Base-by-base conservation (phyloP, 768 basidiomycete species). In the Russula griseocarnosa region DNA sequence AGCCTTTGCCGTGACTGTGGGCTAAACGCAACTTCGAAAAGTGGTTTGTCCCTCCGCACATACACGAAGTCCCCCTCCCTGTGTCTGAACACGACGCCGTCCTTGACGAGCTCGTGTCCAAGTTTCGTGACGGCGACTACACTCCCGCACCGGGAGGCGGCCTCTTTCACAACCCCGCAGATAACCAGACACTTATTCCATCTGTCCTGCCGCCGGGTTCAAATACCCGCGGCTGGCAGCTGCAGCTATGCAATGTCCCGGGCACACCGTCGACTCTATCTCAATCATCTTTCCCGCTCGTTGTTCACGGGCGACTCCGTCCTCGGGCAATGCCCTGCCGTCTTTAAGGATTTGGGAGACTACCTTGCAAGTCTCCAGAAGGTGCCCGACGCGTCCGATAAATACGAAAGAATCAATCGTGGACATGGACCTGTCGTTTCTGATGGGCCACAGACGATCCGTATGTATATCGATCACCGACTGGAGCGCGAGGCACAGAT, bases 251-350 rank as follows among this genome's bases (percentile, higher is more conserved):
- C 87, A 92, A 71, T 87, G 92, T 0, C 96, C 96, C 0, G 96
- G 96, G 0, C 96, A 98, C 69, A 98, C 96, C 0, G 69, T 76
- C 52, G 96, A 98, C 73, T 94, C 92, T 3, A 82, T 97, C 71
- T 86, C 81, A 54, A 77, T 98, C 46, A 77, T 86, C 60, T 77
- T 94, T 56, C 79, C 82, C 0, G 80, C 82, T 86, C 85, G 0
- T 80, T 98, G 18, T 94, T 95, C 77, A 95, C 93, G 0, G 92
- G 89, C 0, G 95, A 98, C 75, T 92, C 87, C 5, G 84, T 98
- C 8, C 82, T 98, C 34, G 96, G 95, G 0, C 86, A 94, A 66
- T 93, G 94, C 9, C 92, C 93, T 0, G 81, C 94, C 3, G 85
- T 95, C 6, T 97, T 98, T 72, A 88, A 90, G 69, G 89, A 95